These are phyloP conservation scores for Russula ochroleuca DNA, from an alignment of 768 basidiomycete genomes.

Conservation along the genomic window DNA sequence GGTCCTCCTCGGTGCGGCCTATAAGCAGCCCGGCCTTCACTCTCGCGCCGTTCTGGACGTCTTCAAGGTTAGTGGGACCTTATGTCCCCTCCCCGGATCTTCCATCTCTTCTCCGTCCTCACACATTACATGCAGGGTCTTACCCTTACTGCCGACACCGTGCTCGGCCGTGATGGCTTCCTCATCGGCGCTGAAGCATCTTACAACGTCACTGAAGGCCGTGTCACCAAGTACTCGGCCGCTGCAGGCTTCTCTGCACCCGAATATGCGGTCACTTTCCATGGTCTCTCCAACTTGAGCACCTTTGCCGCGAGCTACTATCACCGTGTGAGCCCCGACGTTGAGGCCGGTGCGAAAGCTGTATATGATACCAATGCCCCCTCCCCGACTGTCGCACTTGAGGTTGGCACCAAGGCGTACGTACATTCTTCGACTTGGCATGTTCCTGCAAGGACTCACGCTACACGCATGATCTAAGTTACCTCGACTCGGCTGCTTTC, in stretches of 20 bases:
- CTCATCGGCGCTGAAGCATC: conserved; percentile 93
- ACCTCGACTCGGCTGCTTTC: conserved; percentile 84
- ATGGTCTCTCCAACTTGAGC: conserved; percentile 91
- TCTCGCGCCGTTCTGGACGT: conserved; percentile 85
- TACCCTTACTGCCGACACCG: conserved; percentile 94
- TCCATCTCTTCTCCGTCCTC: not conserved
- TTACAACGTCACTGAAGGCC: conserved; percentile 94
- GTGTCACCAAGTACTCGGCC: conserved; percentile 85
- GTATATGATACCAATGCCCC: conserved; percentile 93
- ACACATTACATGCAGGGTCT: conserved; percentile 62
- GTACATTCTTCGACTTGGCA: conserved; percentile 34
- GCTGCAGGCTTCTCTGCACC: conserved; percentile 95
- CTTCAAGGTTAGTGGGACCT: conserved; percentile 67
- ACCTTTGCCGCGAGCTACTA: conserved; percentile 96
- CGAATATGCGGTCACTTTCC: conserved; percentile 90
- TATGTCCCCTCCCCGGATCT: not conserved
- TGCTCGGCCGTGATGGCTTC: conserved; percentile 95
- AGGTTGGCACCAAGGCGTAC: conserved; percentile 94
- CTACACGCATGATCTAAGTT: conserved; percentile 37
- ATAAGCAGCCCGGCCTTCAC: conserved; percentile 97
- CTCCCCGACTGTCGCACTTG: conserved; percentile 79
- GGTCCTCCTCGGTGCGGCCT: conserved; percentile 76
- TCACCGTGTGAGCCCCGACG: conserved; percentile 88
- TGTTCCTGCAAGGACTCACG: not conserved
- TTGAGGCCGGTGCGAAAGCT: conserved; percentile 95